phyloP scores from a whole-genome alignment of 2,329 filamentous ascomycete genomes.

The Tolypocladium ovalisporum region DNA sequence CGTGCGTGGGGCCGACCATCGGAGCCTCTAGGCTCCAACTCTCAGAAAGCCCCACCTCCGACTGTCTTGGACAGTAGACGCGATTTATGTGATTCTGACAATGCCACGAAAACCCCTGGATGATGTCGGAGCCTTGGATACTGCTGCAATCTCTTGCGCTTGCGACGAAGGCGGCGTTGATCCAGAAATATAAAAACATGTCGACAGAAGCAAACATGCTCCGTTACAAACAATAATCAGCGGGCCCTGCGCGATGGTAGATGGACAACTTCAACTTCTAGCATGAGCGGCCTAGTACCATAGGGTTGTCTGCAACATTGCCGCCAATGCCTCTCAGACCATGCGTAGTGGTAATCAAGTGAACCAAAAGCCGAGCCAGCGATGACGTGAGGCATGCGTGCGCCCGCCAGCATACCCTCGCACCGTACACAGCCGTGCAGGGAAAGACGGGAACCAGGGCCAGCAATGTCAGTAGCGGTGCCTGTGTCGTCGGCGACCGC shows the following conservation, averaged over 20 bases:
- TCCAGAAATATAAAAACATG: neutral
- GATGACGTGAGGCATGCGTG: neutral
- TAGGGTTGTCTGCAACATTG: neutral
- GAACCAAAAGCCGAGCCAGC: neutral
- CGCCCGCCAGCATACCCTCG: neutral
- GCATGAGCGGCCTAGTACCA: neutral
- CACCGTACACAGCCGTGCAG: neutral
- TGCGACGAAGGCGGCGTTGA: neutral
- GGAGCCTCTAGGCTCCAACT: neutral
- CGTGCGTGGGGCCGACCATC: neutral
- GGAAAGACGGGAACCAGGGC: neutral
- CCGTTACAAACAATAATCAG: neutral
- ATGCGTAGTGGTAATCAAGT: neutral
- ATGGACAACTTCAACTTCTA: neutral
- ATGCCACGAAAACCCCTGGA: neutral
- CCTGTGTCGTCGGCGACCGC: conserved; percentile 13
- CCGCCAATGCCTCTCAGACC: neutral
- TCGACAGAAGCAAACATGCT: neutral
- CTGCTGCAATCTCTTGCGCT: neutral
- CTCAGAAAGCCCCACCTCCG: neutral
- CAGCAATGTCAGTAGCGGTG: neutral
- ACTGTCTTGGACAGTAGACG: neutral
- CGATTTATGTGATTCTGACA: neutral
- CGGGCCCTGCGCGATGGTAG: neutral
- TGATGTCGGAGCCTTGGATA: neutral